A percentile compares a stretch with the other conserved stretches of the same genome.
Conservation (phyloP, 345 rosid species). For the Populus euphratica region DNA sequence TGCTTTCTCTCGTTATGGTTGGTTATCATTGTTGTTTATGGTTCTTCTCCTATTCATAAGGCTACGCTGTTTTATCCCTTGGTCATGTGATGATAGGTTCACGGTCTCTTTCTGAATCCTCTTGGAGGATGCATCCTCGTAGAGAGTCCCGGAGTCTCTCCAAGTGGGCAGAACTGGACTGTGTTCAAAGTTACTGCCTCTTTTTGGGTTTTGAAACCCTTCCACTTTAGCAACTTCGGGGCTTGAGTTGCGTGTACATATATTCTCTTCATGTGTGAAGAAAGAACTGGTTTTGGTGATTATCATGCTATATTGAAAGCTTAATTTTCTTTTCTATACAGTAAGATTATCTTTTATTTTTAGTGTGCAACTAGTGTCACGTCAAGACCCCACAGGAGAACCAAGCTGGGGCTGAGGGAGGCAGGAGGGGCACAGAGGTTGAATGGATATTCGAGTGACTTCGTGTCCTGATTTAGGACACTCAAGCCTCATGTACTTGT, state of each 20-base stretch:
- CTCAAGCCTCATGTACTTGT: slow-evolving; percentile 5
- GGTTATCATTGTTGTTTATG: neutral
- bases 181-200: neutral
- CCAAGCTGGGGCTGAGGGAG: neutral
- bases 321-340: too few species aligned
- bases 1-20: neutral
- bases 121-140: neutral
- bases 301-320: neutral
- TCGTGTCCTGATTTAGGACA: slow-evolving; percentile 46
- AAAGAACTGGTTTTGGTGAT: neutral
- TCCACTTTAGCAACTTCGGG: neutral
- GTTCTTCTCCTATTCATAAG: neutral
- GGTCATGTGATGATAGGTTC: neutral
- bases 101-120: neutral
- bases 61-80: neutral
- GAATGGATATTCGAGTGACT: slow-evolving; percentile 37
- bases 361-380: neutral
- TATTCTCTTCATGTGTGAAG: neutral
- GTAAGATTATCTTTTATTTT: neutral
- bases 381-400: neutral
- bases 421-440: slow-evolving; percentile 11
- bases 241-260: neutral
- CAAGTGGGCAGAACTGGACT: neutral
- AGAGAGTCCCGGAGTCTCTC: neutral
- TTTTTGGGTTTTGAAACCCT: neutral